phyloP scores from a whole-genome alignment of 2,329 filamentous ascomycete species.

The Colletotrichum neosansevieriae region DNA sequence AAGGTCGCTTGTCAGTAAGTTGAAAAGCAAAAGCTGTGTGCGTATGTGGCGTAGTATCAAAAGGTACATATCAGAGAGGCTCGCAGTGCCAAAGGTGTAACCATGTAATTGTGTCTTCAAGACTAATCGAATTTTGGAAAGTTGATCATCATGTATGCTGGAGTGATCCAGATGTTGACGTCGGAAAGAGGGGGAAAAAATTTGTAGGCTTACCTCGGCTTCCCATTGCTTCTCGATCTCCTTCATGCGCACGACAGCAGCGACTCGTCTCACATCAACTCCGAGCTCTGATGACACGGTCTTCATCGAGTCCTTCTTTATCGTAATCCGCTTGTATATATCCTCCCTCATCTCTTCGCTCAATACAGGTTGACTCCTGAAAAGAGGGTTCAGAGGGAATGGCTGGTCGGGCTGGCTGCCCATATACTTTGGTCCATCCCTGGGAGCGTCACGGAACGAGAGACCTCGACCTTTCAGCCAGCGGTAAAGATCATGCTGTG shows the following conservation, averaged over 20 bases:
- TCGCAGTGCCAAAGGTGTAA: constrained; percentile 84
- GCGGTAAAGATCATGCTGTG: constrained; percentile 52
- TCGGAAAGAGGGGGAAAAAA: neutral
- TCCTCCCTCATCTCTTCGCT: constrained; percentile 78
- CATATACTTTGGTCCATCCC: constrained; percentile 52
- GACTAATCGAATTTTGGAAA: constrained; percentile 97
- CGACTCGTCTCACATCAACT: constrained; percentile 86
- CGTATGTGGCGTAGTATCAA: neutral
- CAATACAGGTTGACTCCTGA: constrained; percentile 78
- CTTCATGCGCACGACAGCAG: constrained; percentile 86
- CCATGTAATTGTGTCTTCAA: constrained; percentile 93
- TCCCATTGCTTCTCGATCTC: constrained; percentile 85
- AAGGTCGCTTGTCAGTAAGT: constrained; percentile 42
- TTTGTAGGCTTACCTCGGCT: constrained; percentile 72
- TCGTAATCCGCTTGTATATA: constrained; percentile 77
- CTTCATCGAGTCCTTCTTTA: constrained; percentile 76
- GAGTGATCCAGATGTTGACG: neutral
- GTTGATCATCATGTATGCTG: constrained; percentile 64
- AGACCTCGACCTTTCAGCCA: constrained; percentile 48
- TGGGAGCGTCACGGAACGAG: constrained; percentile 36
- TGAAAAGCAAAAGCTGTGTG: constrained; percentile 13
- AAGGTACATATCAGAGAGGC: constrained; percentile 73
- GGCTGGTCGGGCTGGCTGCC: constrained; percentile 61
- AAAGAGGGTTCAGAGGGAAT: constrained; percentile 80
- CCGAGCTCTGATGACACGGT: constrained; percentile 81